These are phyloP conservation scores for Leccinum subgranulosum DNA, from an alignment of 768 basidiomycete genomes.

Conservation along the genomic window DNA sequence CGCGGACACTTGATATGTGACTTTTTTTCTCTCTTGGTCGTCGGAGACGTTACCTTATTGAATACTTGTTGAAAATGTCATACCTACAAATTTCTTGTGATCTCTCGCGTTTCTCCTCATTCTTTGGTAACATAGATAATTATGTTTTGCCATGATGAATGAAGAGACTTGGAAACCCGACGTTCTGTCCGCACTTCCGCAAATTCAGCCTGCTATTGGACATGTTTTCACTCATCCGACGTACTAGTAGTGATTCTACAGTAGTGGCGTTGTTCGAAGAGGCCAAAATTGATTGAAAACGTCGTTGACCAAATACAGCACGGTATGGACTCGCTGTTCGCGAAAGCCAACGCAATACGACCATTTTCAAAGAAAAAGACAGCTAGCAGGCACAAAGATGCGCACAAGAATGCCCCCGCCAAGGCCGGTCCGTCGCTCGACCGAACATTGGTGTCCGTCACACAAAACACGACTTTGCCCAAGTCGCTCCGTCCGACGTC, in stretches of 20 bases:
- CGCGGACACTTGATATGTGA: slow-evolving; percentile 7
- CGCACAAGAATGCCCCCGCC: slow-evolving; percentile 9
- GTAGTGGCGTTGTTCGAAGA: too few relatives aligned
- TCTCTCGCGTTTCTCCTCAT: background rate
- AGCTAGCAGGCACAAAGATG: slow-evolving; percentile 23
- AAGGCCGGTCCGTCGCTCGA: slow-evolving; percentile 36
- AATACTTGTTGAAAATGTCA: background rate
- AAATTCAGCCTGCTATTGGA: too few relatives aligned
- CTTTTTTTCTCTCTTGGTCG: background rate
- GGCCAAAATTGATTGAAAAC: too few relatives aligned
- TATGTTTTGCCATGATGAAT: background rate
- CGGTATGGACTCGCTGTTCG: slow-evolving; percentile 65
- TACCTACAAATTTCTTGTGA: slow-evolving; percentile 8
- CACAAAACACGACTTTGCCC: slow-evolving; percentile 58
- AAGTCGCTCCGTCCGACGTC: slow-evolving; percentile 59
- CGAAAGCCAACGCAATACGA: slow-evolving; percentile 60
- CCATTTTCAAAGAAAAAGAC: slow-evolving; percentile 44
- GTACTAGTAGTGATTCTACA: too few relatives aligned
- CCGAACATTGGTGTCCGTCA: slow-evolving; percentile 55
- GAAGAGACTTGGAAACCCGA: too few relatives aligned
- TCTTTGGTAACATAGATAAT: background rate
- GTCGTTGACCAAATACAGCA: background rate
- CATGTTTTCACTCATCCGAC: too few relatives aligned
- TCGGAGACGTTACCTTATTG: slow-evolving; percentile 5
- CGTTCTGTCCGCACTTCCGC: too few relatives aligned